These are phyloP conservation scores for Penstemon newberryi DNA, from an alignment of 257 asterid species.

Conservation along the genomic window DNA sequence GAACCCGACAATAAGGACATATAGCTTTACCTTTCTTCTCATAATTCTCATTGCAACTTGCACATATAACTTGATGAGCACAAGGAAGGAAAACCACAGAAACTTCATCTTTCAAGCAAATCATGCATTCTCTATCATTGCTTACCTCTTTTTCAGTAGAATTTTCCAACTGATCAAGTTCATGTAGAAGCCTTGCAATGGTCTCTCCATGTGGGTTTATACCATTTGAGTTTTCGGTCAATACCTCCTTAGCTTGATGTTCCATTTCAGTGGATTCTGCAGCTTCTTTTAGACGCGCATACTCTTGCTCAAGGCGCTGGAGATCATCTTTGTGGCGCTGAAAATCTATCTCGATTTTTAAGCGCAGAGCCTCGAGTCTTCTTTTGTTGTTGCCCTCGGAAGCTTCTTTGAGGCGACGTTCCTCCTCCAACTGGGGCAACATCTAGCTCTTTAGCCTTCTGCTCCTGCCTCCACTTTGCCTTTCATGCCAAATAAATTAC, in stretches of 20 bases:
- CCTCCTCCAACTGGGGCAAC: constrained; percentile 44
- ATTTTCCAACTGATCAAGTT: constrained; percentile 51
- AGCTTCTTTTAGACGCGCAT: constrained; percentile 36
- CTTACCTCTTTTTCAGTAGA: constrained; percentile 44
- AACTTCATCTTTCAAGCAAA: constrained; percentile 86
- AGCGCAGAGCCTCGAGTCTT: no score
- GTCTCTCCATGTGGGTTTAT: constrained; percentile 47
- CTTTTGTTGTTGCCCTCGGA: no score
- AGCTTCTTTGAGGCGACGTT: constrained; percentile 34
- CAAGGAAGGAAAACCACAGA: constrained; percentile 94
- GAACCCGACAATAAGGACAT: constrained; percentile 73
- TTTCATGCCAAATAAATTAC: constrained; percentile 39
- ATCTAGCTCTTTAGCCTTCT: constrained; percentile 62
- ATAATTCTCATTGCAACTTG: constrained; percentile 66
- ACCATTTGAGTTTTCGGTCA: constrained; percentile 44
- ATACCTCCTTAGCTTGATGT: constrained; percentile 24
- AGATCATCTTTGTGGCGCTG: no score
- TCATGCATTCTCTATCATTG: constrained; percentile 65
- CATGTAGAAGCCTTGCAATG: constrained; percentile 56
- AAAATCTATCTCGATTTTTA: no score
- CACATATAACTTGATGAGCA: constrained; percentile 81
- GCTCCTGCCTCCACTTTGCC: constrained; percentile 87
- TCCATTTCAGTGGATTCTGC: no score
- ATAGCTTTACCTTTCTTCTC: constrained; percentile 68
- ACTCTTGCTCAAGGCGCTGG: no score